These are phyloP conservation scores for Naganishia sp. DNA, from an alignment of 1,284 basidiomycete species.

Conservation along the genomic window DNA sequence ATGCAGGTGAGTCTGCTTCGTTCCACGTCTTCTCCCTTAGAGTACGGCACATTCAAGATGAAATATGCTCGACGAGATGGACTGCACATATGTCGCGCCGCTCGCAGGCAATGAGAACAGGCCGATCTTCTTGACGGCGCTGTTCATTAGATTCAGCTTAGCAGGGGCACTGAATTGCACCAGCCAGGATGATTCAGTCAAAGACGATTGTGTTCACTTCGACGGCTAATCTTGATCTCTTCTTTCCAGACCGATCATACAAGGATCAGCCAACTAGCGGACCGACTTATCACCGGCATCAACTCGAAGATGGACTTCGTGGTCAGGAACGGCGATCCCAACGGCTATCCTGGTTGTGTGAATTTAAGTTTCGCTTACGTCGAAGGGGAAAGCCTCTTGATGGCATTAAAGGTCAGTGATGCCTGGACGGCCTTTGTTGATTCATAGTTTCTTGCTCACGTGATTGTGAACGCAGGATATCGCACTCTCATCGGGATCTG, in stretches of 20 bases:
- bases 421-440: not conserved
- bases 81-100: not conserved
- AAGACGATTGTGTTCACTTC: not conserved
- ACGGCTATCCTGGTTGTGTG: conserved; percentile 88
- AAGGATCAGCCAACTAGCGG: conserved; percentile 72
- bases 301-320: conserved; percentile 83
- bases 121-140: not conserved
- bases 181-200: not conserved
- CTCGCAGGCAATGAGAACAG: not conserved
- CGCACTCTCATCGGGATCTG: conserved; percentile 94
- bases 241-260: conserved; percentile 72
- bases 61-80: not conserved
- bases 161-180: conserved; percentile 11
- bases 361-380: conserved; percentile 97
- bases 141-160: not conserved
- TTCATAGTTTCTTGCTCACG: not conserved
- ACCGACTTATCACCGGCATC: conserved; percentile 80
- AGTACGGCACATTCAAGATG: not conserved
- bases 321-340: conserved; percentile 86
- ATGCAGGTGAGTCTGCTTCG: conserved; percentile 72
- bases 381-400: conserved; percentile 93
- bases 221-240: not conserved
- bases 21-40: not conserved
- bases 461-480: conserved; percentile 66
- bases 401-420: conserved; percentile 77